phyloP scores from a whole-genome alignment of 257 asterid genomes.

The Rhazya stricta region DNA sequence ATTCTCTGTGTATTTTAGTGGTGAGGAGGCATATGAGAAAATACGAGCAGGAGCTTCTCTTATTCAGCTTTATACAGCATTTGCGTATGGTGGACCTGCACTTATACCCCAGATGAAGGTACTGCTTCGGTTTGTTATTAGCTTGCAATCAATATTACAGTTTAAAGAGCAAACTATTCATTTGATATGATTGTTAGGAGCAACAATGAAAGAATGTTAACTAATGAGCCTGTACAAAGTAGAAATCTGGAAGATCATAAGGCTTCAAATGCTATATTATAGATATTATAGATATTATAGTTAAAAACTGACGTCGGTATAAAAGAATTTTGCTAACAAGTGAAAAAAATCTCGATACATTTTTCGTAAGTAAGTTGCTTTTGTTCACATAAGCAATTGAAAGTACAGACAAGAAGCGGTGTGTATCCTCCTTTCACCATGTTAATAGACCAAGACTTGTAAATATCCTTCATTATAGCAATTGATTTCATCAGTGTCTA shows the following conservation, averaged over 20 bases:
- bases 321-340: neutral
- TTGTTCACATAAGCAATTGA: neutral
- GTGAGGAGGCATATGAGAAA: constrained; percentile 93
- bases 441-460: neutral
- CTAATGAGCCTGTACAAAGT: neutral
- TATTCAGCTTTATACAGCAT: constrained; percentile 89
- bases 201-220: neutral
- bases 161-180: neutral
- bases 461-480: neutral
- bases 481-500: neutral
- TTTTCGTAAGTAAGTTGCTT: neutral
- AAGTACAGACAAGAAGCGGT: neutral
- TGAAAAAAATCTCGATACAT: neutral
- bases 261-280: too few species aligned
- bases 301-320: neutral
- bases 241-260: neutral
- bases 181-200: neutral
- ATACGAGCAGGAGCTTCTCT: constrained; percentile 95
- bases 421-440: neutral
- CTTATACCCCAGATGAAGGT: constrained; percentile 93
- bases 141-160: neutral
- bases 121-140: constrained; percentile 7
- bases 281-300: too few species aligned
- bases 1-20: constrained; percentile 35
- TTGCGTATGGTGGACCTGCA: constrained; percentile 97